phyloP scores from a whole-genome alignment of 768 basidiomycete genomes.

The Crepidotus variabilis region DNA sequence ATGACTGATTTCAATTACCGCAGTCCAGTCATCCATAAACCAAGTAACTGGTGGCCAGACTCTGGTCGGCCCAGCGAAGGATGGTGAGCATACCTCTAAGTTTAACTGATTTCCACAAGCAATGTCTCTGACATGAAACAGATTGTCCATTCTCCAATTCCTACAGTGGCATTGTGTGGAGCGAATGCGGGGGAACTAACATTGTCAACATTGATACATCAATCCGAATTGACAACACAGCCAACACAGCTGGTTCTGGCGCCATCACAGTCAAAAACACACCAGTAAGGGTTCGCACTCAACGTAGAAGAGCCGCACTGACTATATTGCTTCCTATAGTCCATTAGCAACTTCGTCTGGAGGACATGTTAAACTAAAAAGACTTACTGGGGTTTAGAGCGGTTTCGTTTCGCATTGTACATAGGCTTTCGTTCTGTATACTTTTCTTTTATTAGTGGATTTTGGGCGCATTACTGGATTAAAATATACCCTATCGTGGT shows the following conservation, averaged over 20 bases:
- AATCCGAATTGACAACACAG: slow-evolving; percentile 16
- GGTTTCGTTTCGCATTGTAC: too few species aligned
- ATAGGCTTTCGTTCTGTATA: too few species aligned
- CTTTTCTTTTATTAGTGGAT: too few species aligned
- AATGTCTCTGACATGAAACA: not conserved
- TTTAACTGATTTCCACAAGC: not conserved
- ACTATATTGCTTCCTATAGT: not conserved
- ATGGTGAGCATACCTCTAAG: not conserved
- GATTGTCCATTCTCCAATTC: slow-evolving; percentile 5
- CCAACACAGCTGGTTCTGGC: slow-evolving; percentile 12
- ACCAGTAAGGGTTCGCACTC: slow-evolving; percentile 9
- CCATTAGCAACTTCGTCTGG: slow-evolving; percentile 6
- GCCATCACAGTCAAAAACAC: slow-evolving; percentile 12
- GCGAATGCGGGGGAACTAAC: slow-evolving; percentile 14
- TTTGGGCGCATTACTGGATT: too few species aligned
- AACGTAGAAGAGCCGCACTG: not conserved
- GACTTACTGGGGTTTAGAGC: not conserved
- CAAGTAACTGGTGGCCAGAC: slow-evolving; percentile 7
- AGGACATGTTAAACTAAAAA: slow-evolving; percentile 3
- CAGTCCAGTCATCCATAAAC: slow-evolving; percentile 16
- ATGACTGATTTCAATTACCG: not conserved
- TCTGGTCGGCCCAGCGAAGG: slow-evolving; percentile 13
- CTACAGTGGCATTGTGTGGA: slow-evolving; percentile 16
- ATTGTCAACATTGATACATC: slow-evolving; percentile 18
- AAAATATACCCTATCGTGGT: too few species aligned